Percentiles rank a stretch among this genome's conserved stretches.
Evolutionary conservation across 352 stramenopile genomes (phyloP).

Genomic region (Pythium grandisporangium): DNA sequence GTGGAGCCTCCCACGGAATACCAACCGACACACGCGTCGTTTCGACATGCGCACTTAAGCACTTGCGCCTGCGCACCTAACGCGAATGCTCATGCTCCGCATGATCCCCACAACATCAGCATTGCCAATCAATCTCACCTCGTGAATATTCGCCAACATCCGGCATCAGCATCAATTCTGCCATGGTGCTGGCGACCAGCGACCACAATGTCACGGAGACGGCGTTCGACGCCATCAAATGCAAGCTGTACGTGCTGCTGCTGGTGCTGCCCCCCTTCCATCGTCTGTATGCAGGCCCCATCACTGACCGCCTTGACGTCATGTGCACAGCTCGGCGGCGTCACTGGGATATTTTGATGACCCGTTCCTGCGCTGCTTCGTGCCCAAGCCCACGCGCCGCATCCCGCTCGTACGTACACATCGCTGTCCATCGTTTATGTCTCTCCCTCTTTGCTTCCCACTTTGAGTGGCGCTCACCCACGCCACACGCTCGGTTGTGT

Average conservation of each 20-base stretch:
- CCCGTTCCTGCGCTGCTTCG: conserved; percentile 46
- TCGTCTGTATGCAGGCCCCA: no score
- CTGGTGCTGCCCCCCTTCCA: no score
- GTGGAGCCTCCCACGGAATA: no score
- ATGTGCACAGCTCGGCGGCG: conserved; percentile 44
- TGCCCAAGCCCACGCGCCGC: conserved; percentile 45
- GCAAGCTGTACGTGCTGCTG: conserved; percentile 59
- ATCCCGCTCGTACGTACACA: conserved; percentile 40
- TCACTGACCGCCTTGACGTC: not conserved
- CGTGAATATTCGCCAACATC: not conserved
- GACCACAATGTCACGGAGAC: conserved; percentile 78
- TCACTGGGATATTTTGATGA: conserved; percentile 53
- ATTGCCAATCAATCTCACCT: not conserved
- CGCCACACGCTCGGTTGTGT: not conserved
- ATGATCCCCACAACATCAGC: no score
- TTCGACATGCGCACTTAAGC: no score
- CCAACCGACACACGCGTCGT: no score
- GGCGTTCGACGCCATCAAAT: conserved; percentile 62
- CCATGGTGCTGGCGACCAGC: conserved; percentile 24
- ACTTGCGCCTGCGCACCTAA: no score
- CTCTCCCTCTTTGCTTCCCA: no score
- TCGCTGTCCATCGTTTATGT: not conserved
- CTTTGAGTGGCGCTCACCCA: no score
- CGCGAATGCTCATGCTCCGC: no score
- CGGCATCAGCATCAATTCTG: not conserved